These are phyloP conservation scores for Thermothielavioides terrestris DNA, from an alignment of 495 filamentous ascomycete genomes.

Conservation along the genomic window DNA sequence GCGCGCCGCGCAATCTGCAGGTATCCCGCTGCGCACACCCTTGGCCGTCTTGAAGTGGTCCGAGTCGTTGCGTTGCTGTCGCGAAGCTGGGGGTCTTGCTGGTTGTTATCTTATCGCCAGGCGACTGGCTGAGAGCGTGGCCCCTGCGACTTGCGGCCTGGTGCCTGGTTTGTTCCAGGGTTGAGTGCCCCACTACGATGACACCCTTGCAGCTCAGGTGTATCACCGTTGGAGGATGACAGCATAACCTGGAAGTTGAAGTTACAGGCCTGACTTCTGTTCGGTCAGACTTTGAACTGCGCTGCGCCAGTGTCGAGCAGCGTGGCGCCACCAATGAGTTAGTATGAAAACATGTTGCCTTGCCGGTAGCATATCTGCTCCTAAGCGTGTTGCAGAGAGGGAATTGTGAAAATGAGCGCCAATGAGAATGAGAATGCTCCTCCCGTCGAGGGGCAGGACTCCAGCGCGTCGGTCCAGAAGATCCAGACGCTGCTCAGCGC, in stretches of 20 bases:
- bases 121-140: background rate
- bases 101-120: constrained; percentile 3
- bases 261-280: too few species aligned
- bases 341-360: too few species aligned
- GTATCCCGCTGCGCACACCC: too few species aligned
- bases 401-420: background rate
- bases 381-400: background rate
- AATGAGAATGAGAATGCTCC: constrained; percentile 11
- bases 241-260: too few species aligned
- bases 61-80: background rate
- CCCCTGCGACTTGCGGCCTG: background rate
- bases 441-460: constrained; percentile 2
- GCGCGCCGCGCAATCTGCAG: background rate
- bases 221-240: too few species aligned
- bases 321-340: too few species aligned
- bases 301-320: too few species aligned
- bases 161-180: background rate
- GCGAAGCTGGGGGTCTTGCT: background rate
- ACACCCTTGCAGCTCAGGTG: too few species aligned
- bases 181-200: background rate
- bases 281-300: too few species aligned
- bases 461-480: constrained; percentile 31
- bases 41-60: background rate
- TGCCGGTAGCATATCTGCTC: too few species aligned
- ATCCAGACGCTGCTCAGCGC: constrained; percentile 42